phyloP scores from a whole-genome alignment of 192 early-diverging fungal genomes.

The Funneliformis geosporum region DNA sequence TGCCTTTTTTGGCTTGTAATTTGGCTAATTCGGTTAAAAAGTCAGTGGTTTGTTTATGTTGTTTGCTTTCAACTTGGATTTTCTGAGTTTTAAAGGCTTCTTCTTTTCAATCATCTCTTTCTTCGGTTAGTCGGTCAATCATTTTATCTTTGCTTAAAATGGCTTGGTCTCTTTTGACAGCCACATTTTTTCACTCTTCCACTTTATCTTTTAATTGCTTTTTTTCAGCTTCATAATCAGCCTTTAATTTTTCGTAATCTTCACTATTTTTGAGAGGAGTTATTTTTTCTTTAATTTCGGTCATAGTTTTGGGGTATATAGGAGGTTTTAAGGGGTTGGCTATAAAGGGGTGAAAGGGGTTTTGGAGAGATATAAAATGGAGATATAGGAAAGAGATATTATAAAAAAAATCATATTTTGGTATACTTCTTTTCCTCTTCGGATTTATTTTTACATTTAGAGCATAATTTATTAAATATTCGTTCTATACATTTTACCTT shows the following conservation, averaged over 20 bases:
- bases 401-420: too few relatives aligned
- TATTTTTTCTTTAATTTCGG: not conserved
- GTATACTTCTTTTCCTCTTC: too few relatives aligned
- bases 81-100: not conserved
- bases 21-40: not conserved
- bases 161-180: not conserved
- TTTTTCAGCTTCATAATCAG: not conserved
- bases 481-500: too few relatives aligned
- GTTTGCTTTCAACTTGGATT: not conserved
- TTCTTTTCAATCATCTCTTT: not conserved
- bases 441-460: too few relatives aligned
- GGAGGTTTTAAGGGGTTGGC: too few relatives aligned
- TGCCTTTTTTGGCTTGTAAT: not conserved
- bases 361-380: too few relatives aligned
- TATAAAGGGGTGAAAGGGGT: too few relatives aligned
- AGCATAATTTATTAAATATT: too few relatives aligned
- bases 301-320: too few relatives aligned
- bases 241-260: not conserved
- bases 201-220: conserved; percentile 5
- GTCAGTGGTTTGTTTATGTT: not conserved
- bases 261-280: not conserved
- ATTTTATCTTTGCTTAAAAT: not conserved
- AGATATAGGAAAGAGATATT: too few relatives aligned
- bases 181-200: too few relatives aligned
- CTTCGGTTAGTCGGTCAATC: not conserved